Conservation (phyloP, 305 asterid species). For the Salvia sclarea region DNA sequence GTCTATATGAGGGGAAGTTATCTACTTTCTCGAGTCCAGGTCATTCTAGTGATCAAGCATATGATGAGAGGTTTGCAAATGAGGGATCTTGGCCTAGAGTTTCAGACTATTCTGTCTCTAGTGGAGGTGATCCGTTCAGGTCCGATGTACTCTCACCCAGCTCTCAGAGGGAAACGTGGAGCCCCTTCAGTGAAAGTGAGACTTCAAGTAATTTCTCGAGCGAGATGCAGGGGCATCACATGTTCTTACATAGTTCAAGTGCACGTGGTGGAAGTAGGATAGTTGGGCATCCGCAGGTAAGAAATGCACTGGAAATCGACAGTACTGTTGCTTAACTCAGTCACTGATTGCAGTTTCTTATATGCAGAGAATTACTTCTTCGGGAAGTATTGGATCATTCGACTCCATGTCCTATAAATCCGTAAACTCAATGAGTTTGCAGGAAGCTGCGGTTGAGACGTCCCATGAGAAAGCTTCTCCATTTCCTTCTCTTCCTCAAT, state of each 20-base stretch:
- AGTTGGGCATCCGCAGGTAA: conserved; percentile 46
- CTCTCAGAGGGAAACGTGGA: conserved; percentile 58
- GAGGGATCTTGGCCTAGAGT: conserved; percentile 60
- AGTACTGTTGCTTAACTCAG: conserved; percentile 9
- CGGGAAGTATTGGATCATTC: conserved; percentile 61
- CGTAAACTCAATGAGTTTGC: conserved; percentile 45
- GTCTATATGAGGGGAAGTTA: conserved; percentile 59
- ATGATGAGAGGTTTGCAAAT: conserved; percentile 59
- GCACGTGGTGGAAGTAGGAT: conserved; percentile 28
- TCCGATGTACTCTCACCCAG: conserved; percentile 50
- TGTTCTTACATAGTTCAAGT: conserved; percentile 25
- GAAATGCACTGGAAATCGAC: conserved; percentile 1
- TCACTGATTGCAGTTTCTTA: conserved; percentile 34
- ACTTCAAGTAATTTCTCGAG: conserved; percentile 47
- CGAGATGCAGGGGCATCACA: conserved; percentile 37
- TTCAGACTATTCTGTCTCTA: conserved; percentile 52
- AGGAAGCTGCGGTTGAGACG: conserved; percentile 39
- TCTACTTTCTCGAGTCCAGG: conserved; percentile 75
- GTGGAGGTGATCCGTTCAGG: conserved; percentile 61
- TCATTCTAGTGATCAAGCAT: conserved; percentile 51
- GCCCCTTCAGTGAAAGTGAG: conserved; percentile 63
- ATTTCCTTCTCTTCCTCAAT: conserved; percentile 41
- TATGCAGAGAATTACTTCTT: conserved; percentile 65
- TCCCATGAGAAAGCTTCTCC: conserved; percentile 37
- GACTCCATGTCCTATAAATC: conserved; percentile 65